A percentile compares a stretch with the other conserved stretches of the same genome.
These are phyloP conservation scores for Aspergillus ibericus DNA, from an alignment of 2,329 filamentous ascomycete genomes.

Conservation along the genomic window DNA sequence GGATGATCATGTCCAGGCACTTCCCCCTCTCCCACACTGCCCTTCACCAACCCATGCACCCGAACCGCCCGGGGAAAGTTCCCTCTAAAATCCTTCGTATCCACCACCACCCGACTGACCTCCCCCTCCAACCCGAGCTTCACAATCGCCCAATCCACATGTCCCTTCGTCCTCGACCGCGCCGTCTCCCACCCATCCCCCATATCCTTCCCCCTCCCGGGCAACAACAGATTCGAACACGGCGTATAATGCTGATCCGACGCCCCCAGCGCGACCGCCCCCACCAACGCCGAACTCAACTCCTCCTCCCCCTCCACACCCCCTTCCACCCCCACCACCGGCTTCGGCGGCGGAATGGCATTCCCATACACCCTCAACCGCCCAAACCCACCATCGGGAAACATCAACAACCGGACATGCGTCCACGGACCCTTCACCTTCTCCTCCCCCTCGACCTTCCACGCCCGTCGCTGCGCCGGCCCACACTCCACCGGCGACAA, in stretches of 20 bases:
- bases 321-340: constrained; percentile 3
- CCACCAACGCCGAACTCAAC: constrained; percentile 43
- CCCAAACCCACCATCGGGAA: constrained; percentile 48
- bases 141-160: constrained; percentile 46
- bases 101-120: constrained; percentile 41
- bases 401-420: constrained; percentile 47
- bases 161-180: constrained; percentile 38
- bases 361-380: constrained; percentile 45
- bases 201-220: constrained; percentile 47
- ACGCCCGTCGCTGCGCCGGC: constrained; percentile 44
- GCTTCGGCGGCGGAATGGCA: constrained; percentile 27
- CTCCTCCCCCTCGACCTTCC: constrained; percentile 33
- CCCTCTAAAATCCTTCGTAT: constrained; percentile 48
- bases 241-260: constrained; percentile 47
- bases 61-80: constrained; percentile 45
- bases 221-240: constrained; percentile 41
- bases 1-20: constrained; percentile 36
- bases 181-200: constrained; percentile 49
- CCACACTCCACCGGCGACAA: constrained; percentile 41
- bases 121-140: constrained; percentile 41
- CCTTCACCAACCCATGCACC: constrained; percentile 36
- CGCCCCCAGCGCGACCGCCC: constrained; percentile 40
- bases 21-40: constrained; percentile 16
- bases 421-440: constrained; percentile 36
- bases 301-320: constrained; percentile 28